Evolutionary conservation across 2,329 filamentous ascomycete genomes (phyloP).

Genomic region (Nakataea oryzae): DNA sequence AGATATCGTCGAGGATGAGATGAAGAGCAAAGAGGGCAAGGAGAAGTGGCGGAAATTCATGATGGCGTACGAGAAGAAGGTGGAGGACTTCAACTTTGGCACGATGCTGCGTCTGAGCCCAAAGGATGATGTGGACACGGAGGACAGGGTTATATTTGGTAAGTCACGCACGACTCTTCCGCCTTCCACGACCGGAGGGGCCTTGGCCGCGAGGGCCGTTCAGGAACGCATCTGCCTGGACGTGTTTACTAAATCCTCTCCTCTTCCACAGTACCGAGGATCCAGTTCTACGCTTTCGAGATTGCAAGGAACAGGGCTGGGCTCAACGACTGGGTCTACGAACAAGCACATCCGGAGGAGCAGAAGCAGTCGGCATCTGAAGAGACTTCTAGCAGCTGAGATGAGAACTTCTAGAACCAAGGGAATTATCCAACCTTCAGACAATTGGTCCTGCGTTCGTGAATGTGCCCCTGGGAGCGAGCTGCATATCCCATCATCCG

Average conservation of each 20-base stretch:
- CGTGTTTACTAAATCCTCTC: conserved; percentile 4
- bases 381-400: background rate
- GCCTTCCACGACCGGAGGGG: background rate
- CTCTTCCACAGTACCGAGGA: conserved; percentile 34
- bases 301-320: conserved; percentile 64
- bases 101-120: conserved; percentile 77
- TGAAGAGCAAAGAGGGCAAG: conserved; percentile 97
- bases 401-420: background rate
- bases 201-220: no score
- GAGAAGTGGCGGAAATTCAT: conserved; percentile 92
- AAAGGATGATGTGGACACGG: conserved; percentile 74
- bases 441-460: background rate
- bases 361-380: no score
- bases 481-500: no score
- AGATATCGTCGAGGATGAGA: conserved; percentile 79
- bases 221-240: background rate
- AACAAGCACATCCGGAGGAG: conserved; percentile 60
- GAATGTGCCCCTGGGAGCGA: no score
- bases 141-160: conserved; percentile 83
- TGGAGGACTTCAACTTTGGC: conserved; percentile 98
- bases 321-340: conserved; percentile 95
- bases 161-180: no score
- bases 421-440: background rate
- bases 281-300: conserved; percentile 46
- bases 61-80: conserved; percentile 83